Evolutionary conservation across 2,329 filamentous ascomycete genomes (phyloP), one percentile per base, ranked within the genome.

Genomic region (Aureobasidium musti): DNA sequence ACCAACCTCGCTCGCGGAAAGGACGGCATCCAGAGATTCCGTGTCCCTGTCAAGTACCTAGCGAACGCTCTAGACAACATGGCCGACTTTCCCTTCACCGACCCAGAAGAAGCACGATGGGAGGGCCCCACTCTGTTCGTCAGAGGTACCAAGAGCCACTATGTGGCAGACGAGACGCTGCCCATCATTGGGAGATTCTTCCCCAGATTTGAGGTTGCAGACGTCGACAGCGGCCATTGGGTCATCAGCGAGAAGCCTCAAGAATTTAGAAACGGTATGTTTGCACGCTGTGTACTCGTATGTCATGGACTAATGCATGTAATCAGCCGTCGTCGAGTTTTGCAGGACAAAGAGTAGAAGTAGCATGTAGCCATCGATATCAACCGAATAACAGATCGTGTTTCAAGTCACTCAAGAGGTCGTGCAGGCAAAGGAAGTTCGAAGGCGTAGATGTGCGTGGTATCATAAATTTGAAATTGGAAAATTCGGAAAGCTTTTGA

Each of bases 241-340:
- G 81, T 96, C 5, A 92, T 94, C 69, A 91, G 90, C n/a, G 92
- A 96, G 81, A 89, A 92, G 72, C 91, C 92, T 0, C 87, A 92
- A 74, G 87, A 83, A 11, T 96, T 96, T 71, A 86, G 88, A 74
- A 80, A 85, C 82, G 88, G 91, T 92, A 75, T 76, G 84, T 74
- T 19, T 60, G 37, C 66, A 43, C 50, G 14, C 17, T 28, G 11
- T 28, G 6, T 30, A 49, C 5, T 6, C 17, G 10, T 45, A 50
- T 33, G 59, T 37, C 45, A 50, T 52, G 43, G 13, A 23, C 59
- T 63, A 52, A 63, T 41, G 3, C 23, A n/a, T 63, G 33, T 60
- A 63, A 35, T 53, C 69, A 89, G 87, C 83, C 69, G 87, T 89
- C 13, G 82, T 88, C 28, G 86, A 89, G 53, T 90, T 89, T 75